Evolutionary conservation across 2,329 filamentous ascomycete genomes (phyloP), one percentile per base, ranked within the genome.

Genomic region (Sarocladium kiliense): DNA sequence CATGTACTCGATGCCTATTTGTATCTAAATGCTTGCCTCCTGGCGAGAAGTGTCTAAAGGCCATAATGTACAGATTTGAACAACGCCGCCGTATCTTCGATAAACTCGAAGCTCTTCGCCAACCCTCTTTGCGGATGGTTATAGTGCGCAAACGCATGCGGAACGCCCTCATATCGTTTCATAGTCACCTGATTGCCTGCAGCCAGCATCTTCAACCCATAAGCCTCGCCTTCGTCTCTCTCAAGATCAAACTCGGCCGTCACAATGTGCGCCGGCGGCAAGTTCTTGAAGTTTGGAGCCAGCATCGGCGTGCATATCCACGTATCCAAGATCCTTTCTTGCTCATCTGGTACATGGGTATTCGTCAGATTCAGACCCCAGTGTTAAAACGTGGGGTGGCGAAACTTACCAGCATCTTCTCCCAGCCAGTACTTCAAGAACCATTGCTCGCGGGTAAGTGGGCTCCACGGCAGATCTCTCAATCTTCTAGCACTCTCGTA

Each of bases 221-320:
- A 66, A 10, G 58, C 55, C 27, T 68, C 65, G 3, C 67, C 67
- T 51, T 71, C 66, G 56, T 71, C 69, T n/a, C 69, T 60, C 53
- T 68, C 58, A 5, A 68, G 54, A 53, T 71, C 68, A 54, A 70
- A 68, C 49, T 70, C 68, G 2, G 69, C 68, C 1, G 68, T 70
- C 34, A 71, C 55, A 9, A 71, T 63, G 11, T 70, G 63, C 1
- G 66, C 66, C 1, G 59, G 63, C 0, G 67, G 63, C 10, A 71
- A 50, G 6, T 59, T 55, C 2, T 55, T 26, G 16, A 70, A 65
- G 12, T 62, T 62, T 4, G 60, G 60, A 6, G 68, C 65, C 2
- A 65, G 54, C 0, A 70, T 62, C 2, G 63, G 62, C 2, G 58
- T 60, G 16, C 56, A 44, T 21, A 58, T 51, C 58, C 58, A 60